Evolutionary conservation across 2,329 filamentous ascomycete species (phyloP).

Genomic region (Verticillium longisporum): DNA sequence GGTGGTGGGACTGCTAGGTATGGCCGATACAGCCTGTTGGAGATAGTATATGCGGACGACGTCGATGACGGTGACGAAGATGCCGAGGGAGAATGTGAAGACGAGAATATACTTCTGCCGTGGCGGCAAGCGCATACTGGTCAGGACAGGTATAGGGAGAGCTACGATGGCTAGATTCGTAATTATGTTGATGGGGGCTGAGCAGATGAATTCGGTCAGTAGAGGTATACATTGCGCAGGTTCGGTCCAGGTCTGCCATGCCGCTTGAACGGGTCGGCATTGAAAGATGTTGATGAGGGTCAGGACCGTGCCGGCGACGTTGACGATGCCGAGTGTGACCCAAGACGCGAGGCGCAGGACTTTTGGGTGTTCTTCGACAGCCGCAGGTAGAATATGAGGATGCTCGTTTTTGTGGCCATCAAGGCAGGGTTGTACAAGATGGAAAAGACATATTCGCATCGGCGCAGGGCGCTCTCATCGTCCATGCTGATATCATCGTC

Average conservation of each 20-base stretch:
- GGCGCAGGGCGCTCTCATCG: slow-evolving; percentile 46
- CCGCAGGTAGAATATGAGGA: slow-evolving; percentile 82
- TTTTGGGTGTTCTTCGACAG: slow-evolving; percentile 71
- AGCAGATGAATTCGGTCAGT: slow-evolving; percentile 60
- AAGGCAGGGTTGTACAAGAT: slow-evolving; percentile 72
- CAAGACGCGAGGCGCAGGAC: slow-evolving; percentile 80
- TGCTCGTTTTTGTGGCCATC: slow-evolving; percentile 90
- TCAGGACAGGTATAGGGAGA: slow-evolving; percentile 81
- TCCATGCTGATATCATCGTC: slow-evolving; percentile 49
- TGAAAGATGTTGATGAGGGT: slow-evolving; percentile 86
- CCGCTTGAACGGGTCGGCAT: slow-evolving; percentile 67
- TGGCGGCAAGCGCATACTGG: slow-evolving; percentile 73
- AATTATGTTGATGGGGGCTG: slow-evolving; percentile 85
- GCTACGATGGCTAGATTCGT: slow-evolving; percentile 85
- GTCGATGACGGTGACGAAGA: slow-evolving; percentile 83
- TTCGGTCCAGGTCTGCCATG: slow-evolving; percentile 43
- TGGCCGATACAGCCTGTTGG: slow-evolving; percentile 58
- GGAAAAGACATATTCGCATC: slow-evolving; percentile 57
- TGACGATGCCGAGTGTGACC: slow-evolving; percentile 69
- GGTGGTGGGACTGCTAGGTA: slow-evolving; percentile 26
- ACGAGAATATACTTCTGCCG: slow-evolving; percentile 86
- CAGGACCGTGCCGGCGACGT: slow-evolving; percentile 68
- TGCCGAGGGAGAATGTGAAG: slow-evolving; percentile 77
- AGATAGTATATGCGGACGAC: slow-evolving; percentile 87
- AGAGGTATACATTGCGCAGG: slow-evolving; percentile 46